Conservation (phyloP, 2,329 filamentous ascomycete species). For the Trichoderma aggressivum region DNA sequence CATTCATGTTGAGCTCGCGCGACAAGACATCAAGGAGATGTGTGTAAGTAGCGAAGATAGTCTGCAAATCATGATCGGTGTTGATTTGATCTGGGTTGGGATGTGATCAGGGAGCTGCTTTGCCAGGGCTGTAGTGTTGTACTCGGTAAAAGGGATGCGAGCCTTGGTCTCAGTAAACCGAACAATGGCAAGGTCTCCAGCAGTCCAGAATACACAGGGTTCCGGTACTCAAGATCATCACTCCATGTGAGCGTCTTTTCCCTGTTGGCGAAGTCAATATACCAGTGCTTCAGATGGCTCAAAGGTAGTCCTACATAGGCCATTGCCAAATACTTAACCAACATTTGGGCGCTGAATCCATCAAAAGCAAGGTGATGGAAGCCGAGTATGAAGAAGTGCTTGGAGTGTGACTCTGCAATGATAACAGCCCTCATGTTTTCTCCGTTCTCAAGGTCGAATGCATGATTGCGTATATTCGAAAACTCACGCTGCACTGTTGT, state of each 20-base stretch:
- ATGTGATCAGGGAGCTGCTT: neutral
- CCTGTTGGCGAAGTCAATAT: slow-evolving; percentile 32
- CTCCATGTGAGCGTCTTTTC: slow-evolving; percentile 23
- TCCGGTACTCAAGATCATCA: slow-evolving; percentile 20
- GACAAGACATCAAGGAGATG: slow-evolving; percentile 16
- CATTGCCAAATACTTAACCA: slow-evolving; percentile 43
- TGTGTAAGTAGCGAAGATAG: slow-evolving; percentile 12
- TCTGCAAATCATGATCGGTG: neutral
- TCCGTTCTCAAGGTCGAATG: slow-evolving; percentile 38
- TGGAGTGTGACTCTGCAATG: slow-evolving; percentile 30
- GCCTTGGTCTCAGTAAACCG: slow-evolving; percentile 15
- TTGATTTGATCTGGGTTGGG: neutral
- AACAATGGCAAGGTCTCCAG: slow-evolving; percentile 21
- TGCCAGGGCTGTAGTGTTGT: neutral
- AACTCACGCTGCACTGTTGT: slow-evolving; percentile 28
- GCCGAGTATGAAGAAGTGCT: slow-evolving; percentile 42
- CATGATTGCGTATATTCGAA: slow-evolving; percentile 28
- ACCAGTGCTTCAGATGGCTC: slow-evolving; percentile 30
- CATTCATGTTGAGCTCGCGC: neutral
- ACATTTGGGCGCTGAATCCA: slow-evolving; percentile 42
- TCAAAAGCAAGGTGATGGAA: slow-evolving; percentile 53
- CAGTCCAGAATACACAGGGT: slow-evolving; percentile 17
- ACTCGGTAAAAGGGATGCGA: slow-evolving; percentile 14
- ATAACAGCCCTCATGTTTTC: slow-evolving; percentile 34
- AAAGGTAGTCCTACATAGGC: slow-evolving; percentile 34